Conservation (phyloP, 306 rosid genomes). For the Mucuna pruriens region DNA sequence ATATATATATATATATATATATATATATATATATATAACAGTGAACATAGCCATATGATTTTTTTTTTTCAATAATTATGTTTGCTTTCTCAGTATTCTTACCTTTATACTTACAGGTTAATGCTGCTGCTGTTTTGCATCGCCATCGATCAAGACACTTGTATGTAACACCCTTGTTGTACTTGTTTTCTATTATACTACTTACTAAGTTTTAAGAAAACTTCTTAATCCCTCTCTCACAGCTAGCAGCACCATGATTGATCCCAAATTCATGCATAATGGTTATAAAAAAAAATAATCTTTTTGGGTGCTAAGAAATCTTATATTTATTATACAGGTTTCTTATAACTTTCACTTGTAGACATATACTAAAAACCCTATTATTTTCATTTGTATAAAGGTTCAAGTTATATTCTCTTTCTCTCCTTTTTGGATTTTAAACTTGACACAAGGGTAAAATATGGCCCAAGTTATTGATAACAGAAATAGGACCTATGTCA, state of each 20-base stretch:
- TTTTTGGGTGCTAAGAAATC: neutral
- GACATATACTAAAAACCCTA: neutral
- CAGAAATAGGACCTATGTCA: neutral
- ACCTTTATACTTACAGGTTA: neutral
- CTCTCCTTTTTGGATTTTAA: neutral
- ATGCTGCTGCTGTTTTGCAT: neutral
- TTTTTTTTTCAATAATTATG: neutral
- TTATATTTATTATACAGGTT: neutral
- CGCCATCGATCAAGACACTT: neutral
- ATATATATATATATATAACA: too few species aligned
- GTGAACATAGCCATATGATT: neutral
- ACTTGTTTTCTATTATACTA: neutral
- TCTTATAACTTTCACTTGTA: neutral
- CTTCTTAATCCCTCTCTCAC: neutral
- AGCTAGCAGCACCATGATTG: neutral
- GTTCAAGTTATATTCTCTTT: neutral
- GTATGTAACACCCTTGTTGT: constrained; percentile 15
- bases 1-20: too few species aligned
- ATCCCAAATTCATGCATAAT: neutral
- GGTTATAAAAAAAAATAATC: neutral
- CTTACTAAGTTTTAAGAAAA: neutral
- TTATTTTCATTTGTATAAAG: neutral
- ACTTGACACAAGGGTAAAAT: neutral
- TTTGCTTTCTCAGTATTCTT: neutral
- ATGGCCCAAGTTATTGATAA: neutral